A percentile compares a stretch with the other conserved stretches of the same genome.
Conservation (phyloP, 2,329 filamentous ascomycete species). For the Epicoccum nigrum region DNA sequence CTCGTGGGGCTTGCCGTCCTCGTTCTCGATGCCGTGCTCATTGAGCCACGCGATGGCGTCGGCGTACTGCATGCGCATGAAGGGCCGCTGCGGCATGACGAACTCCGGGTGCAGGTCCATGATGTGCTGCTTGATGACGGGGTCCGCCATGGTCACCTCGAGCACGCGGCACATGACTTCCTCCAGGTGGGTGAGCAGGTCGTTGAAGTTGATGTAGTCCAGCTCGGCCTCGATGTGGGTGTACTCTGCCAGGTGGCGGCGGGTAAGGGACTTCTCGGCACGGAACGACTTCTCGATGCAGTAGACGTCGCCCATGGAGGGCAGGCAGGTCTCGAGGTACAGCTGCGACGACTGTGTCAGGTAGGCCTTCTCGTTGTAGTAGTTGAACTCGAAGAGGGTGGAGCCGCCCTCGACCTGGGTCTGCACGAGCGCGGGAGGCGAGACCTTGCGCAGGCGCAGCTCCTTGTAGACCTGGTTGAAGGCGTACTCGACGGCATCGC, state of each 20-base stretch:
- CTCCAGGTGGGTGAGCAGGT: constrained; percentile 87
- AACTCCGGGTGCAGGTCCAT: constrained; percentile 92
- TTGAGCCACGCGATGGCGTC: constrained; percentile 95
- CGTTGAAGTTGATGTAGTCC: constrained; percentile 92
- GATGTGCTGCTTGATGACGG: constrained; percentile 73
- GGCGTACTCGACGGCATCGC: constrained; percentile 78
- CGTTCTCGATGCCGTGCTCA: constrained; percentile 89
- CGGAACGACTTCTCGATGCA: constrained; percentile 99
- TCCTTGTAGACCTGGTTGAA: constrained; percentile 83
- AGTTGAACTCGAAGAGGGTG: constrained; percentile 87
- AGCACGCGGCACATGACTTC: constrained; percentile 86
- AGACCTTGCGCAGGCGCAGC: constrained; percentile 78
- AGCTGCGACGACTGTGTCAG: constrained; percentile 96
- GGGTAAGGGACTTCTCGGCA: constrained; percentile 92
- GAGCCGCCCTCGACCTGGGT: constrained; percentile 93
- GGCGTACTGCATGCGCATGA: constrained; percentile 91
- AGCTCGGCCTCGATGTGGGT: constrained; percentile 96
- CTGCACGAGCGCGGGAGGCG: constrained; percentile 88
- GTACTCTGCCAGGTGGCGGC: constrained; percentile 94
- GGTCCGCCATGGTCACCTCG: constrained; percentile 75
- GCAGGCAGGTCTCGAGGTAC: constrained; percentile 93
- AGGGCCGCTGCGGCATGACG: constrained; percentile 79
- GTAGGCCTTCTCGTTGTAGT: constrained; percentile 89
- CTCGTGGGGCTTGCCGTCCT: constrained; percentile 84
- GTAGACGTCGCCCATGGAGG: constrained; percentile 91